These are phyloP conservation scores for Ophiocordyceps camponoti-rufipedis DNA, from an alignment of 2,329 filamentous ascomycete genomes.

Conservation along the genomic window DNA sequence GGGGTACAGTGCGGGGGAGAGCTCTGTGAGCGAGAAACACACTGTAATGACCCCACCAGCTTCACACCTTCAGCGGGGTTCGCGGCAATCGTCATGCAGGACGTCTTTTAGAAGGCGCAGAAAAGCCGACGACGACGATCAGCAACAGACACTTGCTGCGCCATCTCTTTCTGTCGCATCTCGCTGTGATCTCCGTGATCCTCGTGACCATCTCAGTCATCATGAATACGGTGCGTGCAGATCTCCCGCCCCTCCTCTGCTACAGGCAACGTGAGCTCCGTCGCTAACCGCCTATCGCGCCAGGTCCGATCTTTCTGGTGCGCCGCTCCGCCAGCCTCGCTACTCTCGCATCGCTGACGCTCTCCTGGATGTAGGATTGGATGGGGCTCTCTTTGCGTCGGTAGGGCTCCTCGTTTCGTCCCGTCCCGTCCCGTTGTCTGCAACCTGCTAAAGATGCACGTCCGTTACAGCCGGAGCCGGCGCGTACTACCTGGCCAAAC, in stretches of 20 bases:
- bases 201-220: conserved; percentile 1
- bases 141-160: background rate
- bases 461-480: conserved; percentile 53
- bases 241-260: background rate
- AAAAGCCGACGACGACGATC: background rate
- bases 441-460: conserved; percentile 2
- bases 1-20: too few species aligned
- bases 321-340: conserved; percentile 5
- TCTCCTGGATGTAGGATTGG: conserved; percentile 48
- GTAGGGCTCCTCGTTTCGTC: conserved; percentile 26
- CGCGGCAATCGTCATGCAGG: background rate
- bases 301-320: conserved; percentile 52
- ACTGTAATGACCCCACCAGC: too few species aligned
- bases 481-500: conserved; percentile 93
- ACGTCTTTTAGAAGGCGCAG: background rate
- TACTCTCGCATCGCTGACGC: background rate
- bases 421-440: background rate
- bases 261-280: background rate
- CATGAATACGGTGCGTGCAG: conserved; percentile 35
- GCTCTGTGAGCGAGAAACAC: too few species aligned
- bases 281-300: background rate
- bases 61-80: background rate
- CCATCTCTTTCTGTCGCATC: background rate
- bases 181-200: background rate
- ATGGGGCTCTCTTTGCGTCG: conserved; percentile 76